phyloP scores from a whole-genome alignment of 1,284 basidiomycete species.

The Wallemia ichthyophaga region DNA sequence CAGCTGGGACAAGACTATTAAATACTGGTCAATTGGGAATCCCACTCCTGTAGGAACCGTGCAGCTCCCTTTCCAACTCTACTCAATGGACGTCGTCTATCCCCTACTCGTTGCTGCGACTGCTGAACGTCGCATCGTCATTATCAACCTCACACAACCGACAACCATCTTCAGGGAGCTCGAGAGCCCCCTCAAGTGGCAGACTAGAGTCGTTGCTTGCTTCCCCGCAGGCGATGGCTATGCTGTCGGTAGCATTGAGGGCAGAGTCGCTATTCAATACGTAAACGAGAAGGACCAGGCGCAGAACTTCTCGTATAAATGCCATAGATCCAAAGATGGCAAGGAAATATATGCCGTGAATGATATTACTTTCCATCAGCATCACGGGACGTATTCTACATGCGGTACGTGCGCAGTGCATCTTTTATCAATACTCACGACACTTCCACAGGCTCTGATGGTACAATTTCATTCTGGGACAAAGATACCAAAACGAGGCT shows the following conservation, averaged over 20 bases:
- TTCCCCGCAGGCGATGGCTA: conserved; percentile 57
- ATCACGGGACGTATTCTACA: conserved; percentile 78
- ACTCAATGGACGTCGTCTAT: conserved; percentile 52
- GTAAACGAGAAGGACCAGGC: conserved; percentile 21
- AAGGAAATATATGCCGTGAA: conserved; percentile 72
- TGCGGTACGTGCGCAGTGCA: conserved; percentile 29
- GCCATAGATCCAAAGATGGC: conserved; percentile 57
- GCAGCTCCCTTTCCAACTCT: conserved; percentile 61
- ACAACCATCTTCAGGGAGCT: conserved; percentile 42
- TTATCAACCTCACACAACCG: conserved; percentile 60
- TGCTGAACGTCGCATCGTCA: conserved; percentile 64
- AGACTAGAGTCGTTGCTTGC: conserved; percentile 64
- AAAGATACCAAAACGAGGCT: conserved; percentile 63
- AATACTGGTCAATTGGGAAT: conserved; percentile 74
- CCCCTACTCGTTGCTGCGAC: conserved; percentile 83
- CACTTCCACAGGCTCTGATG: conserved; percentile 29
- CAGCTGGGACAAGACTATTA: conserved; percentile 72
- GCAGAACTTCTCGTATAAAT: conserved; percentile 84
- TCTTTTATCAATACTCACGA: conserved; percentile 5
- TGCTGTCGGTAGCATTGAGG: conserved; percentile 79
- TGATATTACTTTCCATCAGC: conserved; percentile 65
- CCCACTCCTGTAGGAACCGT: conserved; percentile 43
- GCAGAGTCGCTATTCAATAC: conserved; percentile 81
- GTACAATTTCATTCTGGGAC: conserved; percentile 63
- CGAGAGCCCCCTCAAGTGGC: conserved; percentile 66